These are phyloP conservation scores for Lactifluus subvellereus DNA, from an alignment of 768 basidiomycete species.

Conservation along the genomic window DNA sequence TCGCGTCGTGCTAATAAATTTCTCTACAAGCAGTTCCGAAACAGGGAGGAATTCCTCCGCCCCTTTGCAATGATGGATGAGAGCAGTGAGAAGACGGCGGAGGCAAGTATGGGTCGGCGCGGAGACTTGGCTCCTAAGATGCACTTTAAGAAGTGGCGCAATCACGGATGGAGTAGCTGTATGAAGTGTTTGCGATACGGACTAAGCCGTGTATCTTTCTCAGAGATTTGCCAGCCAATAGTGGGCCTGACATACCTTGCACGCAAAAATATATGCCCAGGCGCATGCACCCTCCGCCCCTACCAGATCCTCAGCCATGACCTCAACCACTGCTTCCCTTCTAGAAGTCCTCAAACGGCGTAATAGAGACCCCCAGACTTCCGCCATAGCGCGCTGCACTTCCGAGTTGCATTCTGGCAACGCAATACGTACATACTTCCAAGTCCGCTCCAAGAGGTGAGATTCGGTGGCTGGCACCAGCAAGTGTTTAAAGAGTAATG, in stretches of 20 bases:
- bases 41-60: slow-evolving; percentile 57
- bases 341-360: slow-evolving; percentile 61
- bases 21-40: slow-evolving; percentile 46
- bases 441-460: slow-evolving; percentile 54
- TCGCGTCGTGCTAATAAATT: slow-evolving; percentile 29
- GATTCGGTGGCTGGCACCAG: slow-evolving; percentile 55
- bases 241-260: slow-evolving; percentile 49
- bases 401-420: slow-evolving; percentile 61
- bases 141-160: slow-evolving; percentile 47
- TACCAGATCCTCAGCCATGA: slow-evolving; percentile 48
- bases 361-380: slow-evolving; percentile 80
- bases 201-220: slow-evolving; percentile 37
- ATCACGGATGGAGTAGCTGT: slow-evolving; percentile 65
- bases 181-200: slow-evolving; percentile 78
- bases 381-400: slow-evolving; percentile 70
- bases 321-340: slow-evolving; percentile 48
- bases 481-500: slow-evolving; percentile 65
- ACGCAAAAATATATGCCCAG: slow-evolving; percentile 72
- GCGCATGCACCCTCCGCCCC: slow-evolving; percentile 59
- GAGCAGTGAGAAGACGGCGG: slow-evolving; percentile 68
- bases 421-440: slow-evolving; percentile 45
- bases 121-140: slow-evolving; percentile 40
- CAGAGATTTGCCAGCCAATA: neutral
- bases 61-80: slow-evolving; percentile 77
- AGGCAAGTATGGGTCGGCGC: slow-evolving; percentile 49